These are phyloP conservation scores for Rhizopus sp. DNA, from an alignment of 371 early-diverging fungal genomes.

Conservation along the genomic window DNA sequence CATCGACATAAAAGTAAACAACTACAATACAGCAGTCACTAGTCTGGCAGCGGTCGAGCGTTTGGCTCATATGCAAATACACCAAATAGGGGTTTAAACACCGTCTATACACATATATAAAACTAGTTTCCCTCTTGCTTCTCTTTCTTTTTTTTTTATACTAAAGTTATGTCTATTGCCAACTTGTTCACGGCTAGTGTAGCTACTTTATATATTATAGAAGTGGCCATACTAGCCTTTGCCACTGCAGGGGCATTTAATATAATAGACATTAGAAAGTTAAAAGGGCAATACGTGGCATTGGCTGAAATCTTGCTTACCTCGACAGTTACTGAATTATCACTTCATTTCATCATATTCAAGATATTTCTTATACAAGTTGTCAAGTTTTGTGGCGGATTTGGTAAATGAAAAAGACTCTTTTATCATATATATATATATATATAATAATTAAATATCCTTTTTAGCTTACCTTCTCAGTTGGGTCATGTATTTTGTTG, in stretches of 20 bases:
- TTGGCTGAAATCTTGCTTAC: background rate
- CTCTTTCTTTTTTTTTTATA: no score
- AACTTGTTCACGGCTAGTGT: constrained; percentile 4
- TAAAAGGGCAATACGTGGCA: background rate
- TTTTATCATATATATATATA: background rate
- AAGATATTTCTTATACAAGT: constrained; percentile 22
- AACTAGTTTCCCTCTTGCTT: no score
- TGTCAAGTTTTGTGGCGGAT: constrained; percentile 28
- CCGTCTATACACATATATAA: no score
- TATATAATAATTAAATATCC: background rate
- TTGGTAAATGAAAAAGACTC: constrained; percentile 21
- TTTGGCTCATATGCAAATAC: no score
- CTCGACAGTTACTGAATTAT: constrained; percentile 22
- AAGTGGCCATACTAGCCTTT: constrained; percentile 4
- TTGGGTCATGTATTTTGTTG: constrained; percentile 19
- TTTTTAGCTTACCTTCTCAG: constrained; percentile 26
- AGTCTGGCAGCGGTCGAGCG: no score
- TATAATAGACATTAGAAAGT: background rate
- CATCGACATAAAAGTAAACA: no score
- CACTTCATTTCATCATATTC: constrained; percentile 22
- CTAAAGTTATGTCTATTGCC: no score
- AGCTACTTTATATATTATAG: constrained; percentile 18
- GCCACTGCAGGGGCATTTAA: background rate
- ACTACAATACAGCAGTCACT: no score
- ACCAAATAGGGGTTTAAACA: no score